phyloP scores from a whole-genome alignment of 352 stramenopile genomes.

The Globisporangium iwayamae region DNA sequence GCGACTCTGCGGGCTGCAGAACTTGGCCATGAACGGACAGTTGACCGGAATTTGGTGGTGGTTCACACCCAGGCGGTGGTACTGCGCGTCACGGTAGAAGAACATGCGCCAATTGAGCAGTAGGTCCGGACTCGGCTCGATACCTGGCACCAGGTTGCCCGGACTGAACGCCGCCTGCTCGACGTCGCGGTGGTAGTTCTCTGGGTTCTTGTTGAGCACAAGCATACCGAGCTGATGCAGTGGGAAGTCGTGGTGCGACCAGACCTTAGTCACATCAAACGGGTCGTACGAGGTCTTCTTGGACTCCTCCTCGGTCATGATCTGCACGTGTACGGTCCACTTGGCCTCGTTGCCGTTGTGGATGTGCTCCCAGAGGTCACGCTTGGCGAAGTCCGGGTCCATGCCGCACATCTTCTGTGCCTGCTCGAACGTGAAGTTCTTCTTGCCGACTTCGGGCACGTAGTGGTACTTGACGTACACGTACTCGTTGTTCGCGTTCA shows the following conservation, averaged over 20 bases:
- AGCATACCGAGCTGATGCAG: conserved; percentile 85
- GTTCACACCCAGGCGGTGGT: conserved; percentile 83
- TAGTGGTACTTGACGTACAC: conserved; percentile 93
- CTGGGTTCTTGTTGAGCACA: conserved; percentile 89
- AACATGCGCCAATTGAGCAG: conserved; percentile 88
- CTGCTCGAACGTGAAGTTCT: conserved; percentile 79
- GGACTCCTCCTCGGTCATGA: conserved; percentile 84
- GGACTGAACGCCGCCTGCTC: conserved; percentile 90
- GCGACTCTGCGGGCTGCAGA: conserved; percentile 15
- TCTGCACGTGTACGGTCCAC: conserved; percentile 90
- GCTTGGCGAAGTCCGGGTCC: conserved; percentile 88
- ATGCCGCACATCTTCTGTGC: conserved; percentile 55
- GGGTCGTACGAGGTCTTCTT: conserved; percentile 70
- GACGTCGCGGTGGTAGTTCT: conserved; percentile 91
- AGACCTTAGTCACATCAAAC: conserved; percentile 93
- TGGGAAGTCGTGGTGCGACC: conserved; percentile 82
- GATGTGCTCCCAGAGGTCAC: conserved; percentile 91
- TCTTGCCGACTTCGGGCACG: conserved; percentile 87
- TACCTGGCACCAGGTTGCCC: conserved; percentile 86
- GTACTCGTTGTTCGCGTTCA: conserved; percentile 71
- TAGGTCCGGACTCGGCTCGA: conserved; percentile 82
- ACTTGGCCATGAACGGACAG: conserved; percentile 46
- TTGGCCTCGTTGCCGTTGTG: conserved; percentile 64
- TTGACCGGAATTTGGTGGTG: conserved; percentile 90
- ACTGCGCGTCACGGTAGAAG: conserved; percentile 86